Conservation (phyloP, 2,329 filamentous ascomycete species). For the Alternaria sp. region DNA sequence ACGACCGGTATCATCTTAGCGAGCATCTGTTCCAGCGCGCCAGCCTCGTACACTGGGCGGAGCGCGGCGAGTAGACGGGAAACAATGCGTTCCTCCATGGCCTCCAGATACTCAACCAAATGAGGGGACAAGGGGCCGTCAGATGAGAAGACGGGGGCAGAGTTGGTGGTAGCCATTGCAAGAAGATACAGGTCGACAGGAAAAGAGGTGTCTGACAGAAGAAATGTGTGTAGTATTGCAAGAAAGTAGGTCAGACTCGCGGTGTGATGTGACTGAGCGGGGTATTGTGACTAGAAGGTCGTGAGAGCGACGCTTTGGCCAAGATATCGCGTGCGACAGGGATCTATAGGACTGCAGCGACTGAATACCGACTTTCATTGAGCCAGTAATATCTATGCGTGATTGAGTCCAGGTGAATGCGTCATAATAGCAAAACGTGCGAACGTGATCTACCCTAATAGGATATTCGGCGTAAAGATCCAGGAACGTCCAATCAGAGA, state of each 20-base stretch:
- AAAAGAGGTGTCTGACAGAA: background rate
- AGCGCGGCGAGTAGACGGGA: background rate
- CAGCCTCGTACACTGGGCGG: background rate
- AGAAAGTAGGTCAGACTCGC: background rate
- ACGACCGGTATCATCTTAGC: background rate
- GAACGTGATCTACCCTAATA: background rate
- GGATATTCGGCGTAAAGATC: background rate
- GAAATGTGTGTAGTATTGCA: background rate
- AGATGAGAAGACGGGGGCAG: background rate
- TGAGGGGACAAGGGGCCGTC: background rate
- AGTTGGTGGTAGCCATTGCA: background rate
- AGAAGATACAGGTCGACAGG: background rate
- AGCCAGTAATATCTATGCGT: background rate
- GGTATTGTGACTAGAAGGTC: background rate
- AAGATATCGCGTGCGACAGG: background rate
- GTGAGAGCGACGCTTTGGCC: background rate
- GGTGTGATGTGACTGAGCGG: background rate
- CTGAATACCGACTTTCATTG: background rate
- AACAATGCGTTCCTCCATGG: background rate
- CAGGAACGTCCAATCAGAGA: background rate
- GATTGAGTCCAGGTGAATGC: background rate
- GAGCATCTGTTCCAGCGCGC: background rate
- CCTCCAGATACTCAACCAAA: background rate
- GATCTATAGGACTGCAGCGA: background rate
- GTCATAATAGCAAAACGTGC: background rate